A percentile compares a stretch with the other conserved stretches of the same genome.
phyloP scores from a whole-genome alignment of 1,139 yeast species.

The Yamadazyma friedrichii region DNA sequence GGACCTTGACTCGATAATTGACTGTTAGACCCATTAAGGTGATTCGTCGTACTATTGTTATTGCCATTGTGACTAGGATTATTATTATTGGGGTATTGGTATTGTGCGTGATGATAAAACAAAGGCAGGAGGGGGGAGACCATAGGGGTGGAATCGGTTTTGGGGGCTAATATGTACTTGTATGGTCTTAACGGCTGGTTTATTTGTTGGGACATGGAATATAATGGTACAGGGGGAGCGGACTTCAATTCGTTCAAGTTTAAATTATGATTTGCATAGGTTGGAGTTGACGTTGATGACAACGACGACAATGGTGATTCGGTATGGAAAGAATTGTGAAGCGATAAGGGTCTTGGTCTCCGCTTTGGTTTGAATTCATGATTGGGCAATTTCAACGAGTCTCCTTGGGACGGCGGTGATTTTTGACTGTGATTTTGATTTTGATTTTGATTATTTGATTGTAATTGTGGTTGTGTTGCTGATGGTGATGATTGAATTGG shows the following conservation, averaged over 20 bases:
- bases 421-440: constrained; percentile 8
- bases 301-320: constrained; percentile 16
- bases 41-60: constrained; percentile 1
- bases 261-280: constrained; percentile 3
- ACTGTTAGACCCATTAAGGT: no score
- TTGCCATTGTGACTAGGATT: constrained; percentile 1
- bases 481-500: neutral
- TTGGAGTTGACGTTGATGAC: constrained; percentile 16
- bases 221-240: constrained; percentile 18
- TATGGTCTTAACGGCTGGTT: constrained; percentile 10
- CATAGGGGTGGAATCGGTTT: constrained; percentile 23
- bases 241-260: constrained; percentile 12
- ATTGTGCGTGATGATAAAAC: constrained; percentile 28
- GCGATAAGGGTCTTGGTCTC: constrained; percentile 43
- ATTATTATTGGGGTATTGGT: neutral
- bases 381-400: constrained; percentile 24
- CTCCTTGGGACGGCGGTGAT: neutral
- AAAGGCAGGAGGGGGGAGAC: constrained; percentile 44
- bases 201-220: constrained; percentile 15
- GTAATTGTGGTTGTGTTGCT: neutral
- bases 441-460: neutral
- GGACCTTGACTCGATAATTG: neutral
- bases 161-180: neutral
- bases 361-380: constrained; percentile 39
- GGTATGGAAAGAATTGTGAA: constrained; percentile 30